Evolutionary conservation across 1,139 yeast genomes (phyloP).

Genomic region (Kazachstania sp.): DNA sequence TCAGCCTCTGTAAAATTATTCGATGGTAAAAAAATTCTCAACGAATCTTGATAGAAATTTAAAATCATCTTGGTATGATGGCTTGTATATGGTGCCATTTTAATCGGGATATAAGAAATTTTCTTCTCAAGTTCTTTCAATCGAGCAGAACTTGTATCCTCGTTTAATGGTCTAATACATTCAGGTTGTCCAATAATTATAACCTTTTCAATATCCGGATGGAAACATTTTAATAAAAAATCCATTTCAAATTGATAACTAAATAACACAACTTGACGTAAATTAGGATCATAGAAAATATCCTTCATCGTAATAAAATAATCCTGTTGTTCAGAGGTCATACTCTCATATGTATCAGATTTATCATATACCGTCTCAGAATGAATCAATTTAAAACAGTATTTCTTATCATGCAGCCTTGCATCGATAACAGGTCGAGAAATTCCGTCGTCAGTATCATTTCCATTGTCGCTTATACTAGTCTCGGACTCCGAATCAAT

Average conservation of each 20-base stretch:
- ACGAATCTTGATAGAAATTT: slow-evolving; percentile 40
- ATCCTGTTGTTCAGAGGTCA: background rate
- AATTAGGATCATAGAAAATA: slow-evolving; percentile 20
- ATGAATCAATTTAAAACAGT: slow-evolving; percentile 26
- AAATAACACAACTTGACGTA: slow-evolving; percentile 26
- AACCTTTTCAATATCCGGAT: slow-evolving; percentile 12
- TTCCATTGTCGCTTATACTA: background rate
- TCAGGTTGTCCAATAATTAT: slow-evolving; percentile 29
- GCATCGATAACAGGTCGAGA: background rate
- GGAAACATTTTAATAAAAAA: slow-evolving; percentile 21
- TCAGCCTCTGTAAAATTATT: slow-evolving; percentile 50
- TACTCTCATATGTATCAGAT: slow-evolving; percentile 6
- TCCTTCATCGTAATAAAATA: slow-evolving; percentile 24
- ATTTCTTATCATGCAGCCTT: background rate
- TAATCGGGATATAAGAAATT: slow-evolving; percentile 16
- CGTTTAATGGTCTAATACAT: slow-evolving; percentile 19
- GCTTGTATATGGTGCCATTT: slow-evolving; percentile 34
- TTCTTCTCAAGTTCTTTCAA: slow-evolving; percentile 8
- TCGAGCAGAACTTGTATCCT: slow-evolving; percentile 3
- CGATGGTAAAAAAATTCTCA: slow-evolving; percentile 51
- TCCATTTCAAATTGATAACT: slow-evolving; percentile 31
- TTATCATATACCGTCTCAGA: slow-evolving; percentile 27
- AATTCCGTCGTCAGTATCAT: background rate
- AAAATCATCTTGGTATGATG: slow-evolving; percentile 66
- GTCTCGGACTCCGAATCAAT: too few relatives aligned